Percentiles rank a stretch among this genome's conserved stretches.
These are phyloP conservation scores for Phytophthora pisi DNA, from an alignment of 352 stramenopile genomes.

Conservation along the genomic window DNA sequence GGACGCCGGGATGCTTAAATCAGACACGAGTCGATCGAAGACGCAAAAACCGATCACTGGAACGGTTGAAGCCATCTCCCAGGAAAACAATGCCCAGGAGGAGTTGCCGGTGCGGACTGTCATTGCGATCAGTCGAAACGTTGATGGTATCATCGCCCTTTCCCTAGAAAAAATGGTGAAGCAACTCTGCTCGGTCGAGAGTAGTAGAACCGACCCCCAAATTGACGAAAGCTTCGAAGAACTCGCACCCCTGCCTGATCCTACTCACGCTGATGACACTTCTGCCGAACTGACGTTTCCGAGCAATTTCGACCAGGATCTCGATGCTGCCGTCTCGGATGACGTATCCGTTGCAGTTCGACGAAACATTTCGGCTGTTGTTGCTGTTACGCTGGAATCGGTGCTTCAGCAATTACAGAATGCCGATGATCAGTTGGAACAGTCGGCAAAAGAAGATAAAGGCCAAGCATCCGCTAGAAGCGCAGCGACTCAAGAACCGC, in stretches of 20 bases:
- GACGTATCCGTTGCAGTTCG: slow-evolving; percentile 34
- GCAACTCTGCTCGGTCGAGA: slow-evolving; percentile 13
- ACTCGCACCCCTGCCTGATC: not conserved
- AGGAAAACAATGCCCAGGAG: slow-evolving; percentile 24
- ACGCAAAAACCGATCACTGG: not conserved
- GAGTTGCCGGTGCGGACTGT: slow-evolving; percentile 39
- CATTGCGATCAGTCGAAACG: slow-evolving; percentile 45
- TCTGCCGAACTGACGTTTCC: not conserved
- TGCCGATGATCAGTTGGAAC: slow-evolving; percentile 9
- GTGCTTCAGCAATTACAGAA: slow-evolving; percentile 32
- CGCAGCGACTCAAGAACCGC: not conserved
- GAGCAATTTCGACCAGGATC: not conserved
- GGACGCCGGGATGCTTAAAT: slow-evolving; percentile 6
- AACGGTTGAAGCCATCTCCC: not conserved
- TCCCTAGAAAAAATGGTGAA: slow-evolving; percentile 42
- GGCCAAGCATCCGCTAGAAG: not conserved
- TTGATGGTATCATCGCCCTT: slow-evolving; percentile 46
- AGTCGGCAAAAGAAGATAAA: not conserved
- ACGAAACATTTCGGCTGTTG: slow-evolving; percentile 35
- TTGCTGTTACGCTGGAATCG: slow-evolving; percentile 37
- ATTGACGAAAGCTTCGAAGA: not conserved
- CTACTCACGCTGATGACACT: slow-evolving; percentile 1
- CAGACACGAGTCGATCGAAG: slow-evolving; percentile 1
- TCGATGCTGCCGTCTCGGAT: slow-evolving; percentile 5
- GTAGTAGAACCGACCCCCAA: not conserved